Evolutionary conservation across 2,329 filamentous ascomycete genomes (phyloP), one percentile per base, ranked within the genome.

Genomic region (Phialocephala subalpina): DNA sequence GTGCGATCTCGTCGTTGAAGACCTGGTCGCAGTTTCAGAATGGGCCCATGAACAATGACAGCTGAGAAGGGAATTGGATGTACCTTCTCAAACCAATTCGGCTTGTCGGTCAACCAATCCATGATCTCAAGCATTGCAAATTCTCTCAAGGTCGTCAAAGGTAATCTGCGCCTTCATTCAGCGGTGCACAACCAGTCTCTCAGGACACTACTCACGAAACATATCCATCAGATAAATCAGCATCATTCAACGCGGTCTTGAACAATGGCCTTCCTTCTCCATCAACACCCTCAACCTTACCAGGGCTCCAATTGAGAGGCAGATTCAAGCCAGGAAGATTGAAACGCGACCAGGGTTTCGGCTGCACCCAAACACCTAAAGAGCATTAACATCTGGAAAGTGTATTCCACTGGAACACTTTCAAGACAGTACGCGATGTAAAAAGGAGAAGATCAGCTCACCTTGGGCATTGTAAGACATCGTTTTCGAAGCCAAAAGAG

Each of bases 51-150:
- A 33, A 5, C 16, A 27, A 20, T 33, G 20, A 58, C n/a, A 57
- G n/a, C 35, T n/a, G 45, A 11, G 42, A 29, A 55, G 18, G 27
- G 29, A 40, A 35, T 6, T 35, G 29, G 47, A 20, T 36, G 25
- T 67, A 65, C 67, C 67, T 73, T 73, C 22, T 67, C 60, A 1
- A 72, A 29, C 74, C 73, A 76, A 7, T 59, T 66, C 20, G 63
- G 62, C 47, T 75, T 76, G 45, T 76, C 72, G 3, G 71, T 75
- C 7, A 75, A 40, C 8, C 20, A 16, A 47, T 75, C 68, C 71
- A 75, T 75, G 11, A 75, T 62, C 11, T 52, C 53, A 22, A 75
- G 29, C 73, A 76, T 76, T 8, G 70, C 66, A 11, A 74, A 58
- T 60, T 75, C 74, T 25, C 74, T 63, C 11, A 72, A 35, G 3